phyloP scores from a whole-genome alignment of 495 filamentous ascomycete genomes.

The Penicillium bovifimosum region DNA sequence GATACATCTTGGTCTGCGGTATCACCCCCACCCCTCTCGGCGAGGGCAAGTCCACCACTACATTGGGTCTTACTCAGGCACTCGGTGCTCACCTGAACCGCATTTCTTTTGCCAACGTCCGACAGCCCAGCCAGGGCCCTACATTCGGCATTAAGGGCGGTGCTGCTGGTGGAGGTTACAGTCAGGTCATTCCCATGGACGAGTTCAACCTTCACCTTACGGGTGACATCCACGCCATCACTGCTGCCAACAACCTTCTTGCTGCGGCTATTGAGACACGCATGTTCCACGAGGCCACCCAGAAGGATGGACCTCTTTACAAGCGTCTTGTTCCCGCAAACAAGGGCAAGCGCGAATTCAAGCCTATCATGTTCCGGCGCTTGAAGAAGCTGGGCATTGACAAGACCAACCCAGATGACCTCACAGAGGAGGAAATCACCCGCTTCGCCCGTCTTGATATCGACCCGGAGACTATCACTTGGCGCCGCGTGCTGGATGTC shows the following conservation, averaged over 20 bases:
- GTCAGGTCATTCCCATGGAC: slow-evolving; percentile 99
- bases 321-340: slow-evolving; percentile 81
- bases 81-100: slow-evolving; percentile 82
- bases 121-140: slow-evolving; percentile 93
- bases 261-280: slow-evolving; percentile 96
- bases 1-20: slow-evolving; percentile 86
- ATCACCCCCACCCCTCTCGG: slow-evolving; percentile 98
- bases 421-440: slow-evolving; percentile 82
- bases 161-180: slow-evolving; percentile 94
- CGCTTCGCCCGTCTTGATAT: slow-evolving; percentile 92
- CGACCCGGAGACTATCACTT: slow-evolving; percentile 94
- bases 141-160: slow-evolving; percentile 99
- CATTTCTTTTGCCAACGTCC: slow-evolving; percentile 90
- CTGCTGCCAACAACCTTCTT: slow-evolving; percentile 96
- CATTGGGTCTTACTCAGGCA: slow-evolving; percentile 91
- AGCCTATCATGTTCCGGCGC: slow-evolving; percentile 84
- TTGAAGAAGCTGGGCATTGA: slow-evolving; percentile 92
- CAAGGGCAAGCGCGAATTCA: slow-evolving; percentile 82
- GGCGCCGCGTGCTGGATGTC: slow-evolving; percentile 92
- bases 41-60: slow-evolving; percentile 98
- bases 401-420: slow-evolving; percentile 85
- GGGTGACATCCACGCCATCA: slow-evolving; percentile 96
- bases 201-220: slow-evolving; percentile 98
- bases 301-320: slow-evolving; percentile 87
- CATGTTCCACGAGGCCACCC: slow-evolving; percentile 95